Evolutionary conservation across 1,139 yeast species (phyloP), one percentile per base, ranked within the genome.

Genomic region (Kodamaea alishanica): DNA sequence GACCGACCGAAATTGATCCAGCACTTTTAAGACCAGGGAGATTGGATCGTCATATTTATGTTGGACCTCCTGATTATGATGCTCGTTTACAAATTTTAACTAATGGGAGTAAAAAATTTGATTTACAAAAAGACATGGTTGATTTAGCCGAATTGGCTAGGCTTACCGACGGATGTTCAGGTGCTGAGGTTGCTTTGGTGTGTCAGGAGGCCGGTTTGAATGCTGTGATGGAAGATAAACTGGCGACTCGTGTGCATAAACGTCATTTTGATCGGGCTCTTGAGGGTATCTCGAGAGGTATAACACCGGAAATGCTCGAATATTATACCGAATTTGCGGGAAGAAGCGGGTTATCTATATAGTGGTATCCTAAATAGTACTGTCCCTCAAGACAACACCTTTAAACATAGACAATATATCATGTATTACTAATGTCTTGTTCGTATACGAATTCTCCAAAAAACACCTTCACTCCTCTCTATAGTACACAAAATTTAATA

Each of bases 141-240:
- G 71, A 67, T 29, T 65, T 83, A n/a, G 64, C 67, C 5, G 58
- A 57, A n/a, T 64, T 86, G n/a, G 87, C 90, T 0, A 54, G 46
- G 2, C 50, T 59, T 10, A 85, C 96, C 0, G 92, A 84, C 0
- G 97, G 97, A 0, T 89, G 95, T 53, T 88, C 97, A 0, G 98
- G 98, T 32, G 97, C 98, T 0, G 98, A 92, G 59, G 89, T 92
- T 26, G 95, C 90, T 0, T 73, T 89, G 30, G 61, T 90, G 23
- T 87, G 97, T 52, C 97, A 90, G 57, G 97, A 92, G 58, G 96
- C 97, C 0, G 98, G 98, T 2, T 66, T 92, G 26, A 77, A 86
- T 8, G 97, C 97, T 0, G 83, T 92, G 43, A 87, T 86, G 81
- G 96, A 87, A 50, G 66, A 84, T 48, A 61, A 75, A 9, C 65